A percentile compares a stretch with the other conserved stretches of the same genome.
phyloP scores from a whole-genome alignment of 345 rosid genomes.

The Brassica carinata region DNA sequence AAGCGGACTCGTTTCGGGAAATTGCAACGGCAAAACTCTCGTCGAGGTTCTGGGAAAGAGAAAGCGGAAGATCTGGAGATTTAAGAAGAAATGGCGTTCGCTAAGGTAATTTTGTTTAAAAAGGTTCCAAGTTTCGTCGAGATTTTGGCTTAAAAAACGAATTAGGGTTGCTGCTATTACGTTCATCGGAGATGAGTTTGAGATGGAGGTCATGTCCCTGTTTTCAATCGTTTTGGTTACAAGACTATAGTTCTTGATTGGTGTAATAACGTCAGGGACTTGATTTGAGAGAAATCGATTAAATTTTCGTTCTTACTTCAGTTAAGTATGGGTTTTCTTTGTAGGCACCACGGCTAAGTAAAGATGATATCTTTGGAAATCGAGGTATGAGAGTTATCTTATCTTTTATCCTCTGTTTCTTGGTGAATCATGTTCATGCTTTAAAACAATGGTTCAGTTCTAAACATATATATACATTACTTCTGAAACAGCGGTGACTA shows the following conservation, averaged over 20 bases:
- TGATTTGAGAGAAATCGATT: too few relatives aligned
- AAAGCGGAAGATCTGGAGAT: constrained; percentile 29
- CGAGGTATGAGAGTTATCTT: constrained; percentile 23
- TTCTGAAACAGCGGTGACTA: constrained; percentile 38
- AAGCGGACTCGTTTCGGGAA: constrained; percentile 18
- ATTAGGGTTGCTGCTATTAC: neutral
- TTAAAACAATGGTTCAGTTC: neutral
- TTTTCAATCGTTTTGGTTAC: neutral
- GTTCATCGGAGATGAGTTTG: constrained; percentile 7
- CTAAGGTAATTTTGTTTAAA: constrained; percentile 13
- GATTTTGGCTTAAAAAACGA: neutral
- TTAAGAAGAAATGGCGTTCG: constrained; percentile 30
- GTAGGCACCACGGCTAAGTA: constrained; percentile 35
- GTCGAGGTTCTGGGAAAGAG: neutral
- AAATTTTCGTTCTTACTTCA: neutral
- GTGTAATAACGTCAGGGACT: too few relatives aligned
- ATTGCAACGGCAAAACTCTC: constrained; percentile 21
- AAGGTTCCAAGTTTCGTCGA: neutral
- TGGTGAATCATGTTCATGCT: neutral
- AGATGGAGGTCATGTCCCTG: neutral
- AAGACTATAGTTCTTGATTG: too few relatives aligned
- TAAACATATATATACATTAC: neutral
- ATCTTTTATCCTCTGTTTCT: neutral
- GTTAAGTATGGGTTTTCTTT: neutral
- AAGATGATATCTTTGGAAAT: constrained; percentile 27